phyloP scores from a whole-genome alignment of 768 basidiomycete genomes.

The Boletus rubescentipes region DNA sequence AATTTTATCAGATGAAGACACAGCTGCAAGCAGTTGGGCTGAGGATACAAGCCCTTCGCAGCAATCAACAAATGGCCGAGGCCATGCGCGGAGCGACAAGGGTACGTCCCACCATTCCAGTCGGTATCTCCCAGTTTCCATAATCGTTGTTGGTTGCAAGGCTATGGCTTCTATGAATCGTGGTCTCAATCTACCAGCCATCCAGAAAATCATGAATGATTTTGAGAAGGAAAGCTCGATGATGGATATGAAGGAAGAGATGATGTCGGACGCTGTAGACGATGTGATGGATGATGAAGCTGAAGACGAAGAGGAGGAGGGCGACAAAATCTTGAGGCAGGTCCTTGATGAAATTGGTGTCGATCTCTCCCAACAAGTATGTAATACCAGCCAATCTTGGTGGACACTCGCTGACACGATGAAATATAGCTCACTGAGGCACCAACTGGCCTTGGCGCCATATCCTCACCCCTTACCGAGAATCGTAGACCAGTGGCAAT shows the following conservation, averaged over 20 bases:
- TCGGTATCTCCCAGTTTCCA: not conserved
- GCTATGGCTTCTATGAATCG: constrained; percentile 99
- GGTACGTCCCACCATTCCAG: constrained; percentile 47
- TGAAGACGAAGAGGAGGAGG: constrained; percentile 95
- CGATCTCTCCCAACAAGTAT: constrained; percentile 79
- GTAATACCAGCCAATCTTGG: not conserved
- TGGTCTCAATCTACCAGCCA: constrained; percentile 90
- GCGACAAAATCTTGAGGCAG: constrained; percentile 92
- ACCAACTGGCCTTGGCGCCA: constrained; percentile 66
- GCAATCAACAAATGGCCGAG: constrained; percentile 99
- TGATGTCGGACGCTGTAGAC: constrained; percentile 99
- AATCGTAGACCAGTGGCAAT: constrained; percentile 81
- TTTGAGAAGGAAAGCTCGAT: constrained; percentile 96
- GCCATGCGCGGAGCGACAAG: constrained; percentile 98
- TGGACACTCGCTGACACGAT: constrained; percentile 10
- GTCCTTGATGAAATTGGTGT: constrained; percentile 98
- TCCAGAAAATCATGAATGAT: constrained; percentile 95
- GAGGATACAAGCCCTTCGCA: constrained; percentile 92
- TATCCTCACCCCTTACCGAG: constrained; percentile 59
- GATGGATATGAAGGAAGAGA: constrained; percentile 99
- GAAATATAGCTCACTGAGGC: constrained; percentile 72
- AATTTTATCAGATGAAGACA: constrained; percentile 98
- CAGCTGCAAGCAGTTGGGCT: constrained; percentile 95
- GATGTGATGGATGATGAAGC: constrained; percentile 92
- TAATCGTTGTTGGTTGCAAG: constrained; percentile 40